Percentiles rank a stretch among this genome's conserved stretches.
Evolutionary conservation across 2,329 filamentous ascomycete genomes (phyloP).

Genomic region (Knoxdaviesia proteae): DNA sequence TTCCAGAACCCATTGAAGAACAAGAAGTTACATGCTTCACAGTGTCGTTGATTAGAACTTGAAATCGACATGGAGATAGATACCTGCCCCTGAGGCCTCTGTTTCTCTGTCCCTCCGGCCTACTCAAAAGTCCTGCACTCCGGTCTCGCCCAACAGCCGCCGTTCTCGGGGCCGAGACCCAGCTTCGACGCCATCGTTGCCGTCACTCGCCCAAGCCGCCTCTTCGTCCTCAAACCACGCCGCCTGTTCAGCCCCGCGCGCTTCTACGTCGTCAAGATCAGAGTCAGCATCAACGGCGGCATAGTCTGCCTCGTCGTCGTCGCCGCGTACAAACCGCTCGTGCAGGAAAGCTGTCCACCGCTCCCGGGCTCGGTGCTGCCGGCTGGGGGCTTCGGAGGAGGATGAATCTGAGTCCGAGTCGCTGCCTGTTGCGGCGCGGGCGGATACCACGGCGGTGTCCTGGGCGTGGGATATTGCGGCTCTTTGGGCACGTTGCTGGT

Average conservation of each 20-base stretch:
- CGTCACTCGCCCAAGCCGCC: constrained; percentile 38
- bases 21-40: too few species aligned
- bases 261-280: constrained; percentile 38
- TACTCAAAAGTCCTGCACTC: constrained; percentile 47
- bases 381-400: constrained; percentile 6
- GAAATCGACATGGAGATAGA: neutral
- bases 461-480: constrained; percentile 20
- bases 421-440: too few species aligned
- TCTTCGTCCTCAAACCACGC: constrained; percentile 66
- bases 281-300: constrained; percentile 46
- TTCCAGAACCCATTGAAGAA: too few species aligned
- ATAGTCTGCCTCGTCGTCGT: constrained; percentile 67
- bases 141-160: constrained; percentile 36
- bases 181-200: constrained; percentile 12
- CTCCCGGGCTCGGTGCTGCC: constrained; percentile 43
- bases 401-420: too few species aligned
- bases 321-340: constrained; percentile 52
- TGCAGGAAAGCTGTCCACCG: constrained; percentile 56
- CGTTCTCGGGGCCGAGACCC: neutral
- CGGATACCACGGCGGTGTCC: too few species aligned
- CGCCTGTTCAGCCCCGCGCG: constrained; percentile 9
- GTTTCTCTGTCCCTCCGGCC: neutral
- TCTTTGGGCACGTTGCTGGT: constrained; percentile 9
- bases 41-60: too few species aligned
- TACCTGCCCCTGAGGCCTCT: neutral